Evolutionary conservation across 768 basidiomycete genomes (phyloP).

Genomic region (Podaxis pistillaris): DNA sequence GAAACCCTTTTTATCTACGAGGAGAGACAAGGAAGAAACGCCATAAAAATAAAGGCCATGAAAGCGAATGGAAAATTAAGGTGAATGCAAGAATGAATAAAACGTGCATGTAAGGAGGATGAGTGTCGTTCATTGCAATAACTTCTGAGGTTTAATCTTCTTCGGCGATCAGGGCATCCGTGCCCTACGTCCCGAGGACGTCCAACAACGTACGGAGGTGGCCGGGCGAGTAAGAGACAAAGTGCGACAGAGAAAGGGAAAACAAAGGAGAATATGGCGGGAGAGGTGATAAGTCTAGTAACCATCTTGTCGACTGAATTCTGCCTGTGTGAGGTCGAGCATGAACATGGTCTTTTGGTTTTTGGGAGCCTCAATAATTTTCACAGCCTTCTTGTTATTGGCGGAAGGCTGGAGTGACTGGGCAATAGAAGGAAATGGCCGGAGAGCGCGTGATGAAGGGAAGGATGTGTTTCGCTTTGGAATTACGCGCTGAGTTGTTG

Average conservation of each 20-base stretch:
- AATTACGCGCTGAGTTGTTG: slow-evolving; percentile 29
- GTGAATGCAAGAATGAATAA: neutral
- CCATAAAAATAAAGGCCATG: slow-evolving; percentile 4
- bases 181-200: neutral
- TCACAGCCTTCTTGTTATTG: slow-evolving; percentile 48
- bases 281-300: slow-evolving; percentile 1
- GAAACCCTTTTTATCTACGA: neutral
- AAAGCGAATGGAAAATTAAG: neutral
- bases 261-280: slow-evolving; percentile 1
- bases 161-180: neutral
- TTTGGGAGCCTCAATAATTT: slow-evolving; percentile 78
- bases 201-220: neutral
- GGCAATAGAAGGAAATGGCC: slow-evolving; percentile 73
- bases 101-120: neutral
- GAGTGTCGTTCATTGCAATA: neutral
- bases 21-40: neutral
- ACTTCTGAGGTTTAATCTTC: neutral
- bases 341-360: slow-evolving; percentile 69
- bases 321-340: slow-evolving; percentile 80
- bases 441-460: slow-evolving; percentile 69
- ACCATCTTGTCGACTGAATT: slow-evolving; percentile 64
- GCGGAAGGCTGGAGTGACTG: slow-evolving; percentile 34
- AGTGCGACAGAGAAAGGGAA: slow-evolving; percentile 29
- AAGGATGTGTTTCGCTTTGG: slow-evolving; percentile 54
- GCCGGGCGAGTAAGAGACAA: neutral